Conservation (phyloP, 805 yeast species). For the Metschnikowia matae region DNA sequence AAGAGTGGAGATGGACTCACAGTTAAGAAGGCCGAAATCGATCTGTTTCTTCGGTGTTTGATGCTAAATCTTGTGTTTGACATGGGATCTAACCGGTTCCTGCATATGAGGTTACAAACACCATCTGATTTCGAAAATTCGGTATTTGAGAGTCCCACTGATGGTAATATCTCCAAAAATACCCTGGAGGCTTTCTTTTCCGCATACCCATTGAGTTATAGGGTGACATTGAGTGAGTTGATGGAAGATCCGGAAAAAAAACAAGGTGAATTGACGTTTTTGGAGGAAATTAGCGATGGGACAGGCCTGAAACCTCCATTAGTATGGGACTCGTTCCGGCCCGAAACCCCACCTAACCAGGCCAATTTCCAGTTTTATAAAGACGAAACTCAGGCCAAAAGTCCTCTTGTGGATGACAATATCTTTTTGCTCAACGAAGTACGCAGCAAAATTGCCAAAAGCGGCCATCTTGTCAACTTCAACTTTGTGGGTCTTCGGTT, state of each 20-base stretch:
- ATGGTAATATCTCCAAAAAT: constrained; percentile 14
- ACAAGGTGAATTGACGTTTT: constrained; percentile 31
- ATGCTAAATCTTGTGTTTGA: constrained; percentile 41
- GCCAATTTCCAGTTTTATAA: constrained; percentile 22
- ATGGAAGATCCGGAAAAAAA: constrained; percentile 22
- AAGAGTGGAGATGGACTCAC: constrained; percentile 29
- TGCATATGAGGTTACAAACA: constrained; percentile 12
- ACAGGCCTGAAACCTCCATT: background rate
- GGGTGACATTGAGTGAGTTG: constrained; percentile 33
- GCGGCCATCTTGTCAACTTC: constrained; percentile 42
- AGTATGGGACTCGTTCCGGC: constrained; percentile 33
- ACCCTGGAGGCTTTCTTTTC: constrained; percentile 21
- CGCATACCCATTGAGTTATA: constrained; percentile 31
- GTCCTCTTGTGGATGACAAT: constrained; percentile 17
- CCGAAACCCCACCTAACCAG: constrained; percentile 13
- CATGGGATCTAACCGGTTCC: constrained; percentile 24
- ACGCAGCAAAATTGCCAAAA: constrained; percentile 30
- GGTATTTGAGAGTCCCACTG: constrained; percentile 10
- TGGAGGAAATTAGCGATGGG: constrained; percentile 32
- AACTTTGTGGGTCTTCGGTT: constrained; percentile 42
- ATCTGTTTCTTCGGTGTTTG: constrained; percentile 36
- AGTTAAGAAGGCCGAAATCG: constrained; percentile 25
- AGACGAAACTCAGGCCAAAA: constrained; percentile 6
- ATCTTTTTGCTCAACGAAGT: constrained; percentile 23
- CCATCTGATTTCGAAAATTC: constrained; percentile 10